phyloP scores from a whole-genome alignment of 1,284 basidiomycete species.

The Moesziomyces parantarcticus region DNA sequence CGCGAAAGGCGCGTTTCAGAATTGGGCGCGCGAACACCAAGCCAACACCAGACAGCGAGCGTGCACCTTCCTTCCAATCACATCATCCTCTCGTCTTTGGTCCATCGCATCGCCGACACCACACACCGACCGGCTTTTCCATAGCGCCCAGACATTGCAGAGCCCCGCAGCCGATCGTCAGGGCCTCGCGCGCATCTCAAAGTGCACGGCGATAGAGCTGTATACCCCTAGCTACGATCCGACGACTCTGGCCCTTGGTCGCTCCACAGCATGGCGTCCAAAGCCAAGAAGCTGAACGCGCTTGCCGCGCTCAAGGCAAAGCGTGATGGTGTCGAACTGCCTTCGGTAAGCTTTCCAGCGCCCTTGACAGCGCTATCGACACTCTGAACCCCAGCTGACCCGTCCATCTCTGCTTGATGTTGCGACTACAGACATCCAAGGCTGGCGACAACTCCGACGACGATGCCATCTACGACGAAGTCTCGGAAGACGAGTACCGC shows the following conservation, averaged over 20 bases:
- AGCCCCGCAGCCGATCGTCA: neutral
- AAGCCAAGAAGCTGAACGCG: constrained; percentile 57
- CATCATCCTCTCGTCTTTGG: neutral
- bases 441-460: constrained; percentile 59
- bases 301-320: constrained; percentile 65
- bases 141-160: no score
- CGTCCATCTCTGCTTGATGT: neutral
- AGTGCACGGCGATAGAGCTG: neutral
- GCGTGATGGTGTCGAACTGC: constrained; percentile 44
- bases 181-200: neutral
- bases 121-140: no score
- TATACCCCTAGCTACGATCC: neutral
- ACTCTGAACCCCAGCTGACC: neutral
- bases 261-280: constrained; percentile 40
- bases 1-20: neutral
- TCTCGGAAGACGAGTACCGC: constrained; percentile 90
- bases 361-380: neutral
- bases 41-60: neutral
- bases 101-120: no score
- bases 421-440: constrained; percentile 12
- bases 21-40: neutral
- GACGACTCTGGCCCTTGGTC: neutral
- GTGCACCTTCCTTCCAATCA: neutral
- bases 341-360: constrained; percentile 20
- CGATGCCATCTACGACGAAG: constrained; percentile 82